Evolutionary conservation across 2,329 filamentous ascomycete genomes (phyloP).

Genomic region (Pseudogymnoascus destructans): DNA sequence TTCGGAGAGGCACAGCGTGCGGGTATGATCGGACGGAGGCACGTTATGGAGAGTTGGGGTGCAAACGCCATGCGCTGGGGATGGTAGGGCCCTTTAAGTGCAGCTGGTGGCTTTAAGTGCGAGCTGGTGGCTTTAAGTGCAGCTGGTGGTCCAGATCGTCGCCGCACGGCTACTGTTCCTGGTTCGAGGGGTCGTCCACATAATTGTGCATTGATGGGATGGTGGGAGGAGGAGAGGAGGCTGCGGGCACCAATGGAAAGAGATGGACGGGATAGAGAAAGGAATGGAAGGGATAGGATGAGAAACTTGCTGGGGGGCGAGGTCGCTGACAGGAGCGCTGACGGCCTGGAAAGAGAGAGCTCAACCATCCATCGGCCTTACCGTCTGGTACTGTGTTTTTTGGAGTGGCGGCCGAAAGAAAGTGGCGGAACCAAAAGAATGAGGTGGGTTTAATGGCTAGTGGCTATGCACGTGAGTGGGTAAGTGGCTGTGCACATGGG

Average conservation of each 20-base stretch:
- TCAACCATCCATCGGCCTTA: neutral
- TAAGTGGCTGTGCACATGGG: neutral
- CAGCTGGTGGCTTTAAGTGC: too few relatives aligned
- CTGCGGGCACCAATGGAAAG: neutral
- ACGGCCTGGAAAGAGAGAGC: neutral
- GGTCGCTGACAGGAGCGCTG: neutral
- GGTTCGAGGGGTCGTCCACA: neutral
- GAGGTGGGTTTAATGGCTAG: neutral
- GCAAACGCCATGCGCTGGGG: neutral
- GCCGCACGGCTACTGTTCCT: neutral
- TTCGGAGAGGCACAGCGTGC: neutral
- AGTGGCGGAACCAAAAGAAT: neutral
- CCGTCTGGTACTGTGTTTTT: too few relatives aligned
- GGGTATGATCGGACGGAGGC: neutral
- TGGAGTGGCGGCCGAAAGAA: neutral
- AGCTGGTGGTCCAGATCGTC: neutral
- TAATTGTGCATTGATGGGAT: neutral
- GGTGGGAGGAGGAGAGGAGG: neutral
- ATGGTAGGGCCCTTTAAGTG: neutral
- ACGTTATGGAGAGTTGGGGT: neutral
- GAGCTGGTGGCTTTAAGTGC: slow-evolving; percentile 3
- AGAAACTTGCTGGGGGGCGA: neutral
- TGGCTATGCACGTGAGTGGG: too few relatives aligned
- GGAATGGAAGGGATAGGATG: neutral
- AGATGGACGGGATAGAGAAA: neutral